phyloP scores from a whole-genome alignment of 768 basidiomycete genomes.

The Mycena amicta region DNA sequence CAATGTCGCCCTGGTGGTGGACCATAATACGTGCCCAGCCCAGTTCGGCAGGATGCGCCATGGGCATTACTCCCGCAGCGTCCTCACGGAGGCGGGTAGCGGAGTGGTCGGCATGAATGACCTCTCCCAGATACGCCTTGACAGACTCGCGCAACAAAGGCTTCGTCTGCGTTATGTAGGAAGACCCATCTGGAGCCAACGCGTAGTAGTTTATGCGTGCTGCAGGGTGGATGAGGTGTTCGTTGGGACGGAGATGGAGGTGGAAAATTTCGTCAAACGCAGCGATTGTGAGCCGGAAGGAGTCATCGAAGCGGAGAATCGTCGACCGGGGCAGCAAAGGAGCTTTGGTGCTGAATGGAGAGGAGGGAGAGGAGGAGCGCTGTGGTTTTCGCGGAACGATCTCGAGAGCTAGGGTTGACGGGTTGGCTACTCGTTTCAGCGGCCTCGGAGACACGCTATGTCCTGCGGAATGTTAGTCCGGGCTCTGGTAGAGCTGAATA shows the following conservation, averaged over 20 bases:
- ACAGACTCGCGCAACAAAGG: conserved; percentile 68
- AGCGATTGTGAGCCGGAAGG: conserved; percentile 67
- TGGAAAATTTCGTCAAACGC: conserved; percentile 68
- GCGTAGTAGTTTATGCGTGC: conserved; percentile 71
- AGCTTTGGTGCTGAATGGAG: conserved; percentile 36
- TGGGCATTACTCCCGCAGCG: conserved; percentile 53
- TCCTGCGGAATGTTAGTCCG: conserved; percentile 35
- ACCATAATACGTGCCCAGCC: conserved; percentile 84
- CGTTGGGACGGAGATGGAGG: conserved; percentile 77
- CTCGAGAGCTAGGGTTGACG: conserved; percentile 53
- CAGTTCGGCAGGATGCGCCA: conserved; percentile 48
- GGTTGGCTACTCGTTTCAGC: conserved; percentile 52
- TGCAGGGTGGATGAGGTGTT: conserved; percentile 76
- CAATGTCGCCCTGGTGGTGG: conserved; percentile 59
- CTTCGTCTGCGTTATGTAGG: conserved; percentile 53
- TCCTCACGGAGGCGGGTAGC: conserved; percentile 62
- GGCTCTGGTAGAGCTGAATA: background rate
- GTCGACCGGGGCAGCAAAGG: conserved; percentile 39
- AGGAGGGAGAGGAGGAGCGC: conserved; percentile 20
- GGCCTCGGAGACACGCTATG: conserved; percentile 50
- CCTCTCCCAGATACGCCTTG: conserved; percentile 75
- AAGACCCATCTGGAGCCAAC: conserved; percentile 50
- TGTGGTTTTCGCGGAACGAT: conserved; percentile 52
- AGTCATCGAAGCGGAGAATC: conserved; percentile 65
- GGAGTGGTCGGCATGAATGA: conserved; percentile 60